Evolutionary conservation across 169 alveolate species (phyloP), one percentile per base, ranked within the genome.

Genomic region (Cryptosporidium sp.): DNA sequence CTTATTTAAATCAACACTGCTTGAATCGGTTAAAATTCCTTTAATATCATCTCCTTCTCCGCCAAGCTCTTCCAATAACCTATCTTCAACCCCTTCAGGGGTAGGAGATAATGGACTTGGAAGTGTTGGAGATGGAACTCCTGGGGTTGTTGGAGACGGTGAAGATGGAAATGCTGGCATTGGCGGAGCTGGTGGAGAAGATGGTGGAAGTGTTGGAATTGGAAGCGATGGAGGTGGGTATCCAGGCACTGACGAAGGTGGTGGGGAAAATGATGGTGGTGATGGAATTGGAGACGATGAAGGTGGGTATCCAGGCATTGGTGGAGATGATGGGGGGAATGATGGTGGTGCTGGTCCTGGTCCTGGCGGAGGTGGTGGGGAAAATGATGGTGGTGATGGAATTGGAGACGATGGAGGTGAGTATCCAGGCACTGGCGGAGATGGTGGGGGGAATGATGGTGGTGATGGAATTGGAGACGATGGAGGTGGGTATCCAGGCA

Each of bases 41-140:
- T 29, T n/a, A n/a, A 73, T 18, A 58, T 73, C 86, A 2, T 73
- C 86, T 29, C 86, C 86, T 0, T n/a, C 86, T 18, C 4, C 37
- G 0, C 86, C 86, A 52, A 52, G n/a, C 48, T 35, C 37, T 12
- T 14, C 68, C 56, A 73, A 58, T 33, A 73, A 21, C 51, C 58
- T 37, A 45, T 29, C 33, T n/a, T 73, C 86, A 26, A 21, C 7
- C 10, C n/a, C 53, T 67, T 1, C 33, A 37, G 75, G 52, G 12
- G 14, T 29, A 14, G 52, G 35, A 18, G 23, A 14, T 69, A 6
- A 21, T 12, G 14, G 58, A n/a, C 6, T 42, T 9, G 80, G 29
- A 23, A 52, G 62, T 23, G 16, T 0, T 69, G 75, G 58, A 69
- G 33, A 5, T 69, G 33, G 61, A 69, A 52, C 6, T 69, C 29